Conservation (phyloP, 495 filamentous ascomycete species). For the Hyaloscypha bicolor region DNA sequence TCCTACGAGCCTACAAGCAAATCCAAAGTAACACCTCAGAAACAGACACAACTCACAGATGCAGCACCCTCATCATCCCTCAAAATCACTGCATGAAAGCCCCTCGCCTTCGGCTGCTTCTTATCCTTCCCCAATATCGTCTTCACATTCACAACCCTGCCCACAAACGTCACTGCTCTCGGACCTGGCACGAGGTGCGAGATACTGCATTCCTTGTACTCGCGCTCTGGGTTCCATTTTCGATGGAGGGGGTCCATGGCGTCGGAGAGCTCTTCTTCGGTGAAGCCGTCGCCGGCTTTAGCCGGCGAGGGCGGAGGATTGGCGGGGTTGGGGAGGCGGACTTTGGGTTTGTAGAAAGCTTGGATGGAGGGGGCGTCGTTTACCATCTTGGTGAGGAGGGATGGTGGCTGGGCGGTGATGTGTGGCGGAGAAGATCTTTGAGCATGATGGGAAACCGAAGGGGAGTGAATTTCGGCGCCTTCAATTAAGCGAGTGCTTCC, state of each 20-base stretch:
- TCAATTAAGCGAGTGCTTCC: neutral
- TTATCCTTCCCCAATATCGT: conserved; percentile 41
- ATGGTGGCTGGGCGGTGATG: neutral
- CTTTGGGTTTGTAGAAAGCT: conserved; percentile 48
- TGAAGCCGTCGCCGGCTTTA: conserved; percentile 52
- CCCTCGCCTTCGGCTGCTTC: conserved; percentile 34
- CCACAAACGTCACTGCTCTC: conserved; percentile 52
- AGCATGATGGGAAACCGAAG: neutral
- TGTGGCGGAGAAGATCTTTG: neutral
- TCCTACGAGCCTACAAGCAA: neutral
- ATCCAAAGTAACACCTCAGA: neutral
- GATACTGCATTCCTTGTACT: conserved; percentile 55
- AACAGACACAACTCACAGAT: conserved; percentile 41
- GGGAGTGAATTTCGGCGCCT: neutral
- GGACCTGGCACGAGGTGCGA: conserved; percentile 53
- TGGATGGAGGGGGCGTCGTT: conserved; percentile 39
- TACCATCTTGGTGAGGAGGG: neutral
- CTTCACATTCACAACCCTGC: conserved; percentile 61
- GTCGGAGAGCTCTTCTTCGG: conserved; percentile 45
- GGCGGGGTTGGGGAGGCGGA: neutral
- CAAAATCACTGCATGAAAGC: conserved; percentile 56
- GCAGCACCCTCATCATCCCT: conserved; percentile 61
- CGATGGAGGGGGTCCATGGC: conserved; percentile 42
- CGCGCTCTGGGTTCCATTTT: conserved; percentile 56
- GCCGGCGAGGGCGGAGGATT: conserved; percentile 25